Evolutionary conservation across 1,139 yeast genomes (phyloP), one percentile per base, ranked within the genome.

Genomic region (Taiozyma sp.): DNA sequence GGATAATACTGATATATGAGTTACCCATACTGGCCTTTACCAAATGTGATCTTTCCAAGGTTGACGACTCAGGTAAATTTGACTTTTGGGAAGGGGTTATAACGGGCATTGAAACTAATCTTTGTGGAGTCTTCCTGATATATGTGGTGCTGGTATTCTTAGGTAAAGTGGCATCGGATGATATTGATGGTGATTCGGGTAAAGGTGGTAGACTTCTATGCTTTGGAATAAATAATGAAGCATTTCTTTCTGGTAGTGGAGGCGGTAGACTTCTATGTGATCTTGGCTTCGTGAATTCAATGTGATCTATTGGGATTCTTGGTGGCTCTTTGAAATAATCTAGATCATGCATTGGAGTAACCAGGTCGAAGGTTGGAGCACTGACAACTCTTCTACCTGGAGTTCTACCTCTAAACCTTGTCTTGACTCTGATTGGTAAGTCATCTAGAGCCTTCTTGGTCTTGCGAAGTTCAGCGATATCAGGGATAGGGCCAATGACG

Each of bases 341-440:
- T 1, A 47, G 48, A 13, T 49, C 52, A 9, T 36, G 22, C 4
- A 22, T 5, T n/a, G n/a, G 19, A 8, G 34, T 28, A 1, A 60
- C 60, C 7, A 61, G 41, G 43, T 61, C 62, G 44, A 61, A 60
- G 4, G 57, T 57, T 32, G 64, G 61, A 1, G 64, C 58, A 50
- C 64, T 60, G n/a, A 60, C 59, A 14, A 61, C 59, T 51, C 65
- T 52, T 48, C 58, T 54, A 1, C 56, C 53, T 4, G 45, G 46
- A 3, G 34, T 22, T 22, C 48, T 50, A 12, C 44, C 40, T 16
- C 52, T 52, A 41, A 47, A 55, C 10, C 60, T 46, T 7, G 65
- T 58, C 48, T 54, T 57, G 14, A 59, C 63, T 44, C 65, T 52
- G 4, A 61, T 58, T 4, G 64, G 64, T 1, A 61, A 43, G 9